A percentile compares a stretch with the other conserved stretches of the same genome.
These are phyloP conservation scores for Myxozyma lipomycoides DNA, from an alignment of 805 yeast genomes.

Conservation along the genomic window DNA sequence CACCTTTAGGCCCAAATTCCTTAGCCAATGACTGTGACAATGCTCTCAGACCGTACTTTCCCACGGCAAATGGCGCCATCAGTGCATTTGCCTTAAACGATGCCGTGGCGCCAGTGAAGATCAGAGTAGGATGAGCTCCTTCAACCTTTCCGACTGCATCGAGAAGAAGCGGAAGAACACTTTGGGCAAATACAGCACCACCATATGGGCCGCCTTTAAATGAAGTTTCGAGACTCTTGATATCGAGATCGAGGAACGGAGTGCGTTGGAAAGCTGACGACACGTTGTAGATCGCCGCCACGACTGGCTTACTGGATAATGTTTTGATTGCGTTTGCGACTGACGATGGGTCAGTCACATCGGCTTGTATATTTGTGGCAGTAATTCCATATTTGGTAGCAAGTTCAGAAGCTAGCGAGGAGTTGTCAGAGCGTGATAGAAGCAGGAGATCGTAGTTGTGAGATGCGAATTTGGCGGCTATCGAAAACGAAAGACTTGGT, in stretches of 20 bases:
- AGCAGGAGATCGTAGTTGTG: no score
- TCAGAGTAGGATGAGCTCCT: constrained; percentile 9
- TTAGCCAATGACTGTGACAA: constrained; percentile 16
- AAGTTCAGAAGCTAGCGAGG: no score
- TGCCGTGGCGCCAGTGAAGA: constrained; percentile 28
- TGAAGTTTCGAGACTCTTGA: constrained; percentile 6
- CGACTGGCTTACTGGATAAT: constrained; percentile 18
- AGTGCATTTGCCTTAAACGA: constrained; percentile 21
- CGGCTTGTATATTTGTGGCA: no score
- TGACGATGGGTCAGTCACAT: no score
- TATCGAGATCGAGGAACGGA: constrained; percentile 15
- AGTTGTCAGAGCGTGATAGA: no score
- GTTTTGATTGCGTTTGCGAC: no score
- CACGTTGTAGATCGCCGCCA: constrained; percentile 21
- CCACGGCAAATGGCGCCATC: constrained; percentile 18
- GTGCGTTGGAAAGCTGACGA: constrained; percentile 13
- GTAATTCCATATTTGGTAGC: no score
- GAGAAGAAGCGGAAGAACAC: constrained; percentile 13
- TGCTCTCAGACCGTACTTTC: constrained; percentile 20
- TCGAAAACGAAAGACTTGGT: no score
- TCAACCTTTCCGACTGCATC: constrained; percentile 1
- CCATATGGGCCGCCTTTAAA: constrained; percentile 9
- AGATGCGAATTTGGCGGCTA: no score
- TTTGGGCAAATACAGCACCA: constrained; percentile 14
- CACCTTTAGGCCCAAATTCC: constrained; percentile 20